Base-by-base conservation (phyloP, 441 rosid genomes). In the Bruguiera hainesii region DNA sequence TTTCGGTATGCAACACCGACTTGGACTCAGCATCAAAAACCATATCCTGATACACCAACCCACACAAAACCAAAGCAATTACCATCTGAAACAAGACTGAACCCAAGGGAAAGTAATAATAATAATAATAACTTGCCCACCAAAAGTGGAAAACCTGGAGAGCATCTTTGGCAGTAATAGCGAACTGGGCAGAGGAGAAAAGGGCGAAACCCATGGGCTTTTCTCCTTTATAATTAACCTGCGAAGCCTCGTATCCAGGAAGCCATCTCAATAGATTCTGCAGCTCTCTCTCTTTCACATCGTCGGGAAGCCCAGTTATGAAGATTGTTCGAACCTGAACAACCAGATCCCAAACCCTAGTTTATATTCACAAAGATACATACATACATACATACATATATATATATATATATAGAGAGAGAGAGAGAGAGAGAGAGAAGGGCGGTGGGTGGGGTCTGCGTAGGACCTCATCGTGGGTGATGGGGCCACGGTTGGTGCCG, bases 191-290 rank as follows among this genome's bases (percentile, higher is more conserved):
- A 0, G 83, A 80, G 5, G 98, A 82, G 77, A 95, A 95, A 56
- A 95, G 98, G 74, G 98, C 99, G 68, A 95, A 95, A 1, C 99
- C 99, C 99, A 95, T 90, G 6, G 97, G 95, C 65, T 89, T 95
- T 57, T 90, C 99, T 20, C 96, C 99, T 70, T 90, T 95, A 75
- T 77, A 89, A 74, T 95, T 92, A 59, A 95, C 90, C 75, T 95
- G 99, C 3, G 99, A 95, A 48, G 98, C 99, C 81, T 92, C 99
- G 8, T 90, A 95, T 25, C 99, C 99, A 0, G 99, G 99, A 62
- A 95, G 75, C 98, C 97, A 95, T 74, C 99, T 82, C 67, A 95
- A 79, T 18, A 95, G 76, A 79, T 95, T 92, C 76, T 86, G 87
- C 56, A 95, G 83, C 71, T 95, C 99, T 71, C 99, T 92, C 83